Evolutionary conservation across 768 basidiomycete species (phyloP), one percentile per base, ranked within the genome.

Genomic region (Filobasidium floriforme): DNA sequence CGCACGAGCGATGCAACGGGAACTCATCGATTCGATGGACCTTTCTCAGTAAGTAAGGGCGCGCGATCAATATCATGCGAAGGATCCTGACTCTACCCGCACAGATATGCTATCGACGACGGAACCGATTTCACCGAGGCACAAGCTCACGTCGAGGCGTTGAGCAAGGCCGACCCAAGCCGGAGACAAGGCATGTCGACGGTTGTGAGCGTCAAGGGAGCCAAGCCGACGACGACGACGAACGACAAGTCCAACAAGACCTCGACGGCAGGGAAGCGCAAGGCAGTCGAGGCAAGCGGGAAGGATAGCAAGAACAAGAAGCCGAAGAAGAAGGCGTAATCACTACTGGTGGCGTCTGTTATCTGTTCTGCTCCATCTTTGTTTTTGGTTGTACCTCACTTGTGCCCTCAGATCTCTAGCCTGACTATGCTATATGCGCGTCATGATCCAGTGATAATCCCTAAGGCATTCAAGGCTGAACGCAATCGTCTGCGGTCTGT

Each of bases 21-120:
- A 89, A 77, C 85, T 97, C 82, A 86, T 98, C 59, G 86, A 90
- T 70, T 84, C 89, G 24, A 82, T 99, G 37, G 92, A 97, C 80
- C 79, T 97, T 67, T 85, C 82, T 80, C 88, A 88, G 92, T 97
- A 75, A 84, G 90, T 83, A 55, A 60, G 41, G 41, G 10, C 46
- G 46, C 24, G 40, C 54, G 24, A 46, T n/a, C 55, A 43, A 60
- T 62, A 15, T 26, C 66, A 22, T n/a, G 61, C 12, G 15, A 5
- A 22, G 19, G 19, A n/a, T 14, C 49, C n/a, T 26, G 49, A 71
- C 43, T 26, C 12, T 32, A 51, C 60, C 41, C 37, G 61, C 26
- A 11, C 62, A 81, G 80, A 72, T 81, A 76, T 68, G 80, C 79
- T 37, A 92, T 97, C 71, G 83, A 88, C 70, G 85, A 87, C 71